phyloP scores from a whole-genome alignment of 108 stramenopile species.

The Schizochytrium sp. region DNA sequence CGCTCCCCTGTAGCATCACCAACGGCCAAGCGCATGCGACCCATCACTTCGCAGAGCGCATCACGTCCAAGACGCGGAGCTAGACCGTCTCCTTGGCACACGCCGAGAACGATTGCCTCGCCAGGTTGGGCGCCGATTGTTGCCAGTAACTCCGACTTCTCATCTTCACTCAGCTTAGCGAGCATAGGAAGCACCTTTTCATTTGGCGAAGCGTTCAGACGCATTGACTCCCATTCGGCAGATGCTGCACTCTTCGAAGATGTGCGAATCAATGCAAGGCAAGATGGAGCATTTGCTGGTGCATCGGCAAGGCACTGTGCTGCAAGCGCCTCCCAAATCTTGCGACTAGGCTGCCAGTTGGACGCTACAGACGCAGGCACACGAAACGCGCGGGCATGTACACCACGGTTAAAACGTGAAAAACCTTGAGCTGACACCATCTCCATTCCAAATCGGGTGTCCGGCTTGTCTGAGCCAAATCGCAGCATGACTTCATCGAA shows the following conservation, averaged over 20 bases:
- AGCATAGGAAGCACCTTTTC: background rate
- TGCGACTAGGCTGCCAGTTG: background rate
- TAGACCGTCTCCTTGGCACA: background rate
- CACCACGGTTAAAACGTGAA: background rate
- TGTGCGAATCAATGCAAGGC: background rate
- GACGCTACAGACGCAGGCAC: background rate
- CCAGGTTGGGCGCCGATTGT: slow-evolving; percentile 33
- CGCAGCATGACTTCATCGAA: background rate
- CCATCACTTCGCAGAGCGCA: slow-evolving; percentile 14
- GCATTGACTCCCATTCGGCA: background rate
- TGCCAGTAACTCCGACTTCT: background rate
- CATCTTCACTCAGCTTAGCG: background rate
- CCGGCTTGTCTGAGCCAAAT: slow-evolving; percentile 52
- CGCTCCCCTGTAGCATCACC: slow-evolving; percentile 3
- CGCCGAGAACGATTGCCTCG: background rate
- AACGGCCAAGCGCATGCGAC: background rate
- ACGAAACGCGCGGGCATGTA: background rate
- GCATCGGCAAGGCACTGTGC: background rate
- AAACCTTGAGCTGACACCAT: background rate
- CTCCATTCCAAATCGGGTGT: slow-evolving; percentile 16
- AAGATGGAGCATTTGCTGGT: background rate
- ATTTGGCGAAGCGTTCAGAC: background rate
- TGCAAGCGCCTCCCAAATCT: background rate
- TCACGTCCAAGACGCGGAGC: slow-evolving; percentile 33
- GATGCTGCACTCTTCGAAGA: background rate